Conservation (phyloP, 1,284 basidiomycete species). For the Sporisorium sorghi region DNA sequence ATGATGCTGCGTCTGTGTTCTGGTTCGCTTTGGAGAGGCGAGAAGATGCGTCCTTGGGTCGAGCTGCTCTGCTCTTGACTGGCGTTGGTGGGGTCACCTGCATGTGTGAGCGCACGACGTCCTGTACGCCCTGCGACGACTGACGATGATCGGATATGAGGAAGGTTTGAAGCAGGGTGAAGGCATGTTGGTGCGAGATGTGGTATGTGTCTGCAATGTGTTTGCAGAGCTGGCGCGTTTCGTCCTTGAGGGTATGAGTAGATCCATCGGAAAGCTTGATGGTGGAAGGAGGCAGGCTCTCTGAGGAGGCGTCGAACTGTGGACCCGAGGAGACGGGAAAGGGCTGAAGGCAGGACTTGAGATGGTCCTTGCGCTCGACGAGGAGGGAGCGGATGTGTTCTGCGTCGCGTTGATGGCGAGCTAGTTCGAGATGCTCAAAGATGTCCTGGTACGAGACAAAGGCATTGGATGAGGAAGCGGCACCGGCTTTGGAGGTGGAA, state of each 20-base stretch:
- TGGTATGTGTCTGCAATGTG: slow-evolving; percentile 79
- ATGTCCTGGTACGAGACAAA: slow-evolving; percentile 60
- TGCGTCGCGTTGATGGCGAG: slow-evolving; percentile 39
- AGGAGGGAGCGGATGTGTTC: slow-evolving; percentile 45
- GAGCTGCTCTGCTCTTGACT: slow-evolving; percentile 15
- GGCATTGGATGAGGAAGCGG: slow-evolving; percentile 14
- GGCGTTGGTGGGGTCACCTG: slow-evolving; percentile 18
- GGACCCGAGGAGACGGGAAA: slow-evolving; percentile 23
- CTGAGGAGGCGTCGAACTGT: slow-evolving; percentile 8
- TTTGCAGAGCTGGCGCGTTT: slow-evolving; percentile 77
- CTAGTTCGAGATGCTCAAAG: slow-evolving; percentile 61
- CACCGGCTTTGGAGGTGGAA: slow-evolving; percentile 13
- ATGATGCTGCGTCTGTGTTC: slow-evolving; percentile 2
- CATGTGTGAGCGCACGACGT: slow-evolving; percentile 21
- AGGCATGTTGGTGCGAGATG: slow-evolving; percentile 81
- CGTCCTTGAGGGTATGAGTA: slow-evolving; percentile 74
- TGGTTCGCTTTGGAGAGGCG: slow-evolving; percentile 7
- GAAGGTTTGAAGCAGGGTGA: slow-evolving; percentile 79
- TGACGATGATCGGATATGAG: slow-evolving; percentile 82
- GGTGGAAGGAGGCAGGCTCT: slow-evolving; percentile 59
- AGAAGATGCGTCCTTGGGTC: slow-evolving; percentile 8
- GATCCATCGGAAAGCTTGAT: slow-evolving; percentile 77
- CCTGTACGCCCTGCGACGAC: slow-evolving; percentile 32
- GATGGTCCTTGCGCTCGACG: slow-evolving; percentile 29
- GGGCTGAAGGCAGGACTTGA: slow-evolving; percentile 50